These are phyloP conservation scores for Bassia scoparia DNA, from an alignment of 148 eudicot genomes.

Conservation along the genomic window DNA sequence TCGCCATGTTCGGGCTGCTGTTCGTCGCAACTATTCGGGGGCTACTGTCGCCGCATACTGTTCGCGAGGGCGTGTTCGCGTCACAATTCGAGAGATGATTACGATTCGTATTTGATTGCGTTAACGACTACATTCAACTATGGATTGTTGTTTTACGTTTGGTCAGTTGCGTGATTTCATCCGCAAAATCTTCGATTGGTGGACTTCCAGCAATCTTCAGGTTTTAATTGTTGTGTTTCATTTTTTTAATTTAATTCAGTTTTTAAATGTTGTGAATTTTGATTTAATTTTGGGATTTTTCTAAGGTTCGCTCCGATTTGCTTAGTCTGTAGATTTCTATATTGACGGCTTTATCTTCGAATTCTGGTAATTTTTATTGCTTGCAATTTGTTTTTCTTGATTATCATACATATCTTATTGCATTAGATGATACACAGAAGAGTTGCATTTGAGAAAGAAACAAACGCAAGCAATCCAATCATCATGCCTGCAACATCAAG, in stretches of 20 bases:
- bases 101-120: constrained; percentile 85
- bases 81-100: constrained; percentile 75
- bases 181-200: constrained; percentile 69
- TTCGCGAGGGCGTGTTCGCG: too few species aligned
- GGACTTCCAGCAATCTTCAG: constrained; percentile 62
- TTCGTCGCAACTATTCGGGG: too few species aligned
- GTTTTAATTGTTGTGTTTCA: constrained; percentile 23
- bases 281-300: constrained; percentile 13
- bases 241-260: background rate
- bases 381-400: too few species aligned
- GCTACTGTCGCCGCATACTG: too few species aligned
- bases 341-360: constrained; percentile 69
- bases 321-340: constrained; percentile 88
- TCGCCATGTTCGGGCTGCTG: too few species aligned
- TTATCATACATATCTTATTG: too few species aligned
- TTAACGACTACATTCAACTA: constrained; percentile 84
- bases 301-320: constrained; percentile 96
- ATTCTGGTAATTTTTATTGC: constrained; percentile 80
- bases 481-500: too few species aligned
- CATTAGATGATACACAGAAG: too few species aligned
- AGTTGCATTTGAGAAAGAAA: too few species aligned
- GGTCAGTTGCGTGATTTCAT: constrained; percentile 89
- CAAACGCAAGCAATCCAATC: too few species aligned
- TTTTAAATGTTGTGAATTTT: background rate
- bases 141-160: constrained; percentile 68